Base-by-base conservation (phyloP, 1,139 yeast species). In the Trichomonascaceae sp. region DNA sequence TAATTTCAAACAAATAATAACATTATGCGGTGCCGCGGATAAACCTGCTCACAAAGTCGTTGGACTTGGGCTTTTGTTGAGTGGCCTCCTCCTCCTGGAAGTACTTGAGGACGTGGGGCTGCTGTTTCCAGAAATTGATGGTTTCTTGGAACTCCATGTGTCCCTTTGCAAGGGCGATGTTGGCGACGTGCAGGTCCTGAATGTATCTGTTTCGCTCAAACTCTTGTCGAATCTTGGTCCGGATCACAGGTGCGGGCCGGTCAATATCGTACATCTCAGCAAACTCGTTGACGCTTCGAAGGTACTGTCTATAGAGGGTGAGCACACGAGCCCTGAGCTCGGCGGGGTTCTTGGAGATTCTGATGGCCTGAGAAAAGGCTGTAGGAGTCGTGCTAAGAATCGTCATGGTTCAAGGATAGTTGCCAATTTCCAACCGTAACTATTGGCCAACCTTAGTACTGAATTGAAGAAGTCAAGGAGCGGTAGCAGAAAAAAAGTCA, bases 81-180 rank as follows among this genome's bases (percentile, higher is more conserved):
- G 58, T 45, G 13, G 44, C 48, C 37, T 69, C 68, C 56, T 72
- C 79, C 48, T 74, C 75, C 47, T 76, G 81, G 49, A 81, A 81
- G 62, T 75, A 81, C 60, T 78, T 74, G 73, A 79, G 65, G 27
- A 82, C 85, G 59, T 82, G 93, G 47, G 89, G 73, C 52, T 74
- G 77, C 63, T 82, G 93, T 59, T 82, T 82, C 94, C 94, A 82
- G 64, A 81, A 82, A 62, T 82, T 82, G 50, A 78, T 67, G 52
- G 81, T 69, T 55, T 82, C 94, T 55, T 82, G 94, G 58, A 75
- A 82, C 59, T 82, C 94, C 89, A 80, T 80, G 51, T 80, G 89
- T 5, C 92, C 93, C 63, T 79, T 78, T 65, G 79, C 74, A 47
- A 74, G 71, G 39, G 81, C 65, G 13, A 79, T 67, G 56, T 81